Conservation (phyloP, 2,329 filamentous ascomycete species). For the Ophiostoma sp. region DNA sequence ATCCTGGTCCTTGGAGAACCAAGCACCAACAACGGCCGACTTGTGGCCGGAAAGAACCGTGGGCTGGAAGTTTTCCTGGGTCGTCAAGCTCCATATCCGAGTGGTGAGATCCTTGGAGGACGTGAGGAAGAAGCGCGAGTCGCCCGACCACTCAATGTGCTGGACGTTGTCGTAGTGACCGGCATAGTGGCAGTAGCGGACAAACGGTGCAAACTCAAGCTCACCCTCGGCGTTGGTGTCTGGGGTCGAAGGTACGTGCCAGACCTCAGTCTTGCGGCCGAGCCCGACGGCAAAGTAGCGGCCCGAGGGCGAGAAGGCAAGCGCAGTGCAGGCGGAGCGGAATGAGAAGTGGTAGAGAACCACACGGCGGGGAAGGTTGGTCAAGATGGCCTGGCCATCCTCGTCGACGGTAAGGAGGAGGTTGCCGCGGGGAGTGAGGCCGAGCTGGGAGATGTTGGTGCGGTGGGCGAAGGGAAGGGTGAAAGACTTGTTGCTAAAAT, state of each 20-base stretch:
- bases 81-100: constrained; percentile 87
- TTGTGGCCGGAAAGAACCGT: constrained; percentile 88
- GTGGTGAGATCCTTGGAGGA: constrained; percentile 88
- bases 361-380: constrained; percentile 79
- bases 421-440: constrained; percentile 84
- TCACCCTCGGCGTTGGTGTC: constrained; percentile 72
- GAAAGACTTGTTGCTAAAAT: constrained; percentile 72
- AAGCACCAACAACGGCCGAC: constrained; percentile 87
- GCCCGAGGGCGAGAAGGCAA: constrained; percentile 87
- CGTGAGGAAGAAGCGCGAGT: constrained; percentile 91
- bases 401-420: constrained; percentile 90
- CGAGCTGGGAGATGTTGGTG: constrained; percentile 84
- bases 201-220: constrained; percentile 91
- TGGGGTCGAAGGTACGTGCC: constrained; percentile 89
- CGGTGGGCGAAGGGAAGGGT: constrained; percentile 88
- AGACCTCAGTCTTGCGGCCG: constrained; percentile 84
- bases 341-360: constrained; percentile 96
- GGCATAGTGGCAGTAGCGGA: constrained; percentile 76
- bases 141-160: constrained; percentile 89
- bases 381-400: constrained; percentile 87
- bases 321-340: constrained; percentile 70
- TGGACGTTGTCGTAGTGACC: constrained; percentile 85
- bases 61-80: constrained; percentile 80
- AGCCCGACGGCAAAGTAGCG: constrained; percentile 85
- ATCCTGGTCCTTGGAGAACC: constrained; percentile 92